Evolutionary conservation across 2,329 filamentous ascomycete genomes (phyloP), one percentile per base, ranked within the genome.

Genomic region (Lasiodiplodia sp.): DNA sequence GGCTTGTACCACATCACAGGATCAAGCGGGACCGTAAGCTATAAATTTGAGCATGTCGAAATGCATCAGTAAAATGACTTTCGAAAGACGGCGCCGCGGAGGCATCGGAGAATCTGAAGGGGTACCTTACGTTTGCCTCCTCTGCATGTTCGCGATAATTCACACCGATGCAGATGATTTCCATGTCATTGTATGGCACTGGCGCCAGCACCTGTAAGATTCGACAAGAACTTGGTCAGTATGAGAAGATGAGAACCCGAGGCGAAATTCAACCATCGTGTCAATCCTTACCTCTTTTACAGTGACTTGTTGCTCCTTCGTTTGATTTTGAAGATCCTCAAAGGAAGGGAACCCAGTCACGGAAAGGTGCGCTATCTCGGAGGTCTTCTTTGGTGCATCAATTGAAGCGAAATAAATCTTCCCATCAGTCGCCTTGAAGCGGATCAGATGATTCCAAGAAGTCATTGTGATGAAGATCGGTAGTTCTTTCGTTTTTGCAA

Each of bases 1-100:
- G 72, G 71, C 31, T 72, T 72, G 40, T 67, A 68, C 56, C 71
- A 73, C 21, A 73, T 67, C 4, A 71, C 70, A n/a, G 71, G 70
- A 52, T 68, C 68, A 49, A 47, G 37, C 4, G 63, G 64, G 37
- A 66, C 12, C 28, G n/a, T 58, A 16, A 70, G 21, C 68, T 69
- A 3, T 25, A 34, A 28, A 11, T n/a, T 47, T n/a, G 44, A n/a
- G 44, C 14, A 47, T 10, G 44, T 47, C 6, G 16, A 47, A 47
- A 47, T 47, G 44, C 16, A 47, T 47, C 10, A 58, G 25, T 12
- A 3, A 23, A 28, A 25, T n/a, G 12, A 0, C 5, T 2, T 12
- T 5, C 18, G 1, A 52, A 25, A 6, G 11, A 52, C 1, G 21
- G 49, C 23, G 21, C 12, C 11, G 6, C 21, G 18, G 49, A 28